These are phyloP conservation scores for Neopestalotiopsis clavispora DNA, from an alignment of 2,329 filamentous ascomycete species.

Conservation along the genomic window DNA sequence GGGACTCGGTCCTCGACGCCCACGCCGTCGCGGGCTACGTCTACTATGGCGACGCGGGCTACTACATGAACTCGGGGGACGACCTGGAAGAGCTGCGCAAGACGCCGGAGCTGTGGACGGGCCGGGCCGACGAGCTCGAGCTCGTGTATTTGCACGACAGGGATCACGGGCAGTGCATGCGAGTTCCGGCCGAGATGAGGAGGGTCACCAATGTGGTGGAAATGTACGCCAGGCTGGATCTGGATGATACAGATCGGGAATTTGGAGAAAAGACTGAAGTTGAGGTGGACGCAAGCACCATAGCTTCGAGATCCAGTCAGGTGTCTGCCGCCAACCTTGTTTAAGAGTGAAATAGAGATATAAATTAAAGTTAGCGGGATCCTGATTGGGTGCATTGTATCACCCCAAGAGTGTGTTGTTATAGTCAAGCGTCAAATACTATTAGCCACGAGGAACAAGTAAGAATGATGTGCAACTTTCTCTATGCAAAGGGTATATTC, in stretches of 20 bases:
- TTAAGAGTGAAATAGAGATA: too few relatives aligned
- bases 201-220: conserved; percentile 19
- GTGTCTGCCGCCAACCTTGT: not conserved
- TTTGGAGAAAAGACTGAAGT: not conserved
- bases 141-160: conserved; percentile 30
- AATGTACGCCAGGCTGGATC: conserved; percentile 15
- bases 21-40: conserved; percentile 31
- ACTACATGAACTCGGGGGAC: conserved; percentile 16
- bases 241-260: not conserved
- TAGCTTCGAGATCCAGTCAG: not conserved
- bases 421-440: too few relatives aligned
- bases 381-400: too few relatives aligned
- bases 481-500: not conserved
- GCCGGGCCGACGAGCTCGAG: conserved; percentile 27
- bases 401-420: too few relatives aligned
- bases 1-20: conserved; percentile 29
- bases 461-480: not conserved
- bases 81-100: conserved; percentile 1
- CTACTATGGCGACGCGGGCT: conserved; percentile 26
- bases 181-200: conserved; percentile 16
- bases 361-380: not conserved
- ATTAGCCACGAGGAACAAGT: too few relatives aligned
- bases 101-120: conserved; percentile 26
- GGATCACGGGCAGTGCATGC: conserved; percentile 30
- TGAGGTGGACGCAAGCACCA: not conserved